Base-by-base conservation (phyloP, 169 alveolate species). In the Theileria annulata region DNA sequence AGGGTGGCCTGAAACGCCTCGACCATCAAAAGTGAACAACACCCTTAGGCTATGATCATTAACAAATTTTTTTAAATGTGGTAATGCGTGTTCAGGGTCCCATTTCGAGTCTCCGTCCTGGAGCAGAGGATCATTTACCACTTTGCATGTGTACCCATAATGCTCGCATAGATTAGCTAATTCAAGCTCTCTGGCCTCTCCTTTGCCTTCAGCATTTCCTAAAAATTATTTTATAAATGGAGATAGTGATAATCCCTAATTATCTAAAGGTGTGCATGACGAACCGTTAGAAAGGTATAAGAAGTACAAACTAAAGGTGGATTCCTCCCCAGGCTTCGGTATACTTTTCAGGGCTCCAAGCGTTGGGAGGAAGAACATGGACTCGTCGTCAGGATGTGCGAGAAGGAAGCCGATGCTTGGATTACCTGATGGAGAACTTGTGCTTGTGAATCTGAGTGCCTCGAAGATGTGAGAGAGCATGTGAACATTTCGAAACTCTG, bases 321-420 rank as follows among this genome's bases (percentile, higher is more conserved):
- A 33, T 17, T n/a, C 58, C 51, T n/a, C 15, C 47, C 30, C 27
- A 0, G 71, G 35, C 12, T 67, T 23, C 15, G 42, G 47, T 8
- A 67, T 21, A 0, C 75, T 70, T 49, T 77, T 27, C 49, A 92
- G 74, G 13, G 80, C 56, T 64, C 78, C 64, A 42, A 95, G 91
- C 33, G 97, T 88, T 6, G 98, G 98, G 21, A 91, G 80, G 79
- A 95, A 94, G 85, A 94, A 96, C 98, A 96, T 96, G 21, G 93
- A 86, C 87, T 96, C 98, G 79, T 96, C 98, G 80, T 95, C 98
- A 27, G 98, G 98, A 77, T 96, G 98, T 9, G 98, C 98, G 42
- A 93, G 88, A 4, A 96, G 88, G 54, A 95, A 66, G 9, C 77
- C 87, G 42, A 84, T 31, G 10, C 59, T 23, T 51, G 78, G 70